A percentile compares a stretch with the other conserved stretches of the same genome.
Evolutionary conservation across 2,329 filamentous ascomycete genomes (phyloP).

Genomic region (Neonectria punicea): DNA sequence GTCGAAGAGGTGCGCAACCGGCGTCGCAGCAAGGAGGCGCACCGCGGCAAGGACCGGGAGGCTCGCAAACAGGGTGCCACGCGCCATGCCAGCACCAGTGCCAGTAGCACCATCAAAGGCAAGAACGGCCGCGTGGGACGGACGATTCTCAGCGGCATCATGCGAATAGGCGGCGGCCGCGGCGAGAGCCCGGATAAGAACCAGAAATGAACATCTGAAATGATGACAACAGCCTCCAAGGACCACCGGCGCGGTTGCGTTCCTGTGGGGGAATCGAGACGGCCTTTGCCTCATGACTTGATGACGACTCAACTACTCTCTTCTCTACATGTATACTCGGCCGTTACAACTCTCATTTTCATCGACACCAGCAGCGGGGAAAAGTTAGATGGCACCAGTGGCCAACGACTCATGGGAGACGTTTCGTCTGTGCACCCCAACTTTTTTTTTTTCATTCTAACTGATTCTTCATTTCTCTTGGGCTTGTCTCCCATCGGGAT

Average conservation of each 20-base stretch:
- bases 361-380: constrained; percentile 9
- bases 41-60: constrained; percentile 45
- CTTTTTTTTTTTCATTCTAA: constrained; percentile 7
- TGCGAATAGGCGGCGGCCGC: constrained; percentile 53
- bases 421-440: constrained; percentile 20
- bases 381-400: constrained; percentile 4
- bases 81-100: constrained; percentile 45
- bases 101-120: constrained; percentile 46
- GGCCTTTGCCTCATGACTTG: constrained; percentile 26
- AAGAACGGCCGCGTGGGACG: constrained; percentile 55
- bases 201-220: constrained; percentile 18
- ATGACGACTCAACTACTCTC: constrained; percentile 16
- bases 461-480: constrained; percentile 1
- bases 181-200: constrained; percentile 54
- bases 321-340: constrained; percentile 18
- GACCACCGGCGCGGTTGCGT: not conserved
- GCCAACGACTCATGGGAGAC: constrained; percentile 7
- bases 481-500: not conserved
- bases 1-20: constrained; percentile 40
- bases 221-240: constrained; percentile 7
- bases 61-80: constrained; percentile 41
- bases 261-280: constrained; percentile 19
- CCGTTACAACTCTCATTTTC: constrained; percentile 19
- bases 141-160: constrained; percentile 57
- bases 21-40: constrained; percentile 48